Base-by-base conservation (phyloP, 1,139 yeast species). In the Arxiozyma telluris region DNA sequence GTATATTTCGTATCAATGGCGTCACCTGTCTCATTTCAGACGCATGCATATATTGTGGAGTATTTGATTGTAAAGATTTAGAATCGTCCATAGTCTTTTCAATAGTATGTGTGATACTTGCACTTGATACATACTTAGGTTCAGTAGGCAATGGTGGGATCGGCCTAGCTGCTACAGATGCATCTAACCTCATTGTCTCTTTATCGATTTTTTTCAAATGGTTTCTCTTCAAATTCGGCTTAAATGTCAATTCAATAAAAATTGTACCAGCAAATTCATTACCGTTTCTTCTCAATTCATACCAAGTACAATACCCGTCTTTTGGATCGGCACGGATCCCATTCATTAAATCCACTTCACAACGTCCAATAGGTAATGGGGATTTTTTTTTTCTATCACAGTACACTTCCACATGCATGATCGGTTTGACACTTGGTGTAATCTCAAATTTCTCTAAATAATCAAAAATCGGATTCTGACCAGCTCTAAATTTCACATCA, bases 301-400 rank as follows among this genome's bases (percentile, higher is more conserved):
- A 87, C 98, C 98, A 91, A 43, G 78, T 77, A 67, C 94, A 98
- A 64, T 80, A 89, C 38, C 96, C 96, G 45, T 87, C 93, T 46
- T 77, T 77, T 3, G 81, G 80, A 38, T 79, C 77, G 25, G 82
- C 77, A 59, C 81, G 76, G 56, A 88, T 81, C 0, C 90, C 90
- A 5, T 82, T 80, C 25, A 85, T 75, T 57, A 93, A 80, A 65
- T 88, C 95, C 47, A 93, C 81, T 54, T 84, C 88, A 25, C 86
- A 76, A 61, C 83, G 87, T 1, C 97, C 96, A 53, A 93, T 85
- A 12, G 94, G 81, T 27, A 89, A 87, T 1, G 97, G 96, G 46
- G 87, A 87, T 64, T 82, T 80, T 62, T 89, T 90, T 49, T 88
- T 86, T 65, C 93, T 96, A 68, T 93, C 98, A 47, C 66, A 63